These are phyloP conservation scores for Yarrowia bubula DNA, from an alignment of 805 yeast species.

Conservation along the genomic window DNA sequence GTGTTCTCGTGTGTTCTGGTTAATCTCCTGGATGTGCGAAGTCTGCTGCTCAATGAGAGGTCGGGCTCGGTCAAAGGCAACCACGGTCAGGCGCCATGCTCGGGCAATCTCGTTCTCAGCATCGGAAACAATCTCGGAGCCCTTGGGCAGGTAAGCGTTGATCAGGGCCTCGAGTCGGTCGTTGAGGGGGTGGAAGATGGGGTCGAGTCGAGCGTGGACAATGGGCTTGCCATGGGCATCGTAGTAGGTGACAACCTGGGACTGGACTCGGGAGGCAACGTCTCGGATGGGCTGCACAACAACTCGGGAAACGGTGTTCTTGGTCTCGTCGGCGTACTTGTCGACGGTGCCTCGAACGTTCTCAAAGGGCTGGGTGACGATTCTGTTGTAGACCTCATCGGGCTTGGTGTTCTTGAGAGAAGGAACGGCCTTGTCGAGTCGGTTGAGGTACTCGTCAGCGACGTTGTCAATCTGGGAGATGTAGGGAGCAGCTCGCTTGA, in stretches of 20 bases:
- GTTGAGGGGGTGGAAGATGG: constrained; percentile 62
- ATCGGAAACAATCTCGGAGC: constrained; percentile 41
- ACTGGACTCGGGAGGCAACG: constrained; percentile 47
- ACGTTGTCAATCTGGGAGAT: constrained; percentile 50
- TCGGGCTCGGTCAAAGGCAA: constrained; percentile 32
- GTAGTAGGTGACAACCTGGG: constrained; percentile 51
- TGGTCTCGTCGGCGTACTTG: constrained; percentile 38
- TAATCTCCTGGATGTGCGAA: constrained; percentile 28
- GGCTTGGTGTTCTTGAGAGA: constrained; percentile 59
- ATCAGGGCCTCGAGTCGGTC: constrained; percentile 49
- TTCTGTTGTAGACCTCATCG: constrained; percentile 45
- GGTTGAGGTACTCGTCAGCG: constrained; percentile 54
- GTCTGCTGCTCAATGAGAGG: constrained; percentile 33
- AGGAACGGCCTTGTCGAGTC: constrained; percentile 61
- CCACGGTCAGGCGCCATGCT: constrained; percentile 48
- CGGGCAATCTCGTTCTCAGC: constrained; percentile 58
- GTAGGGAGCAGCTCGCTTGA: constrained; percentile 46
- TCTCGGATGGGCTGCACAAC: constrained; percentile 46
- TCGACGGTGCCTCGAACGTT: constrained; percentile 40
- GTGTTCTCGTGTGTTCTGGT: constrained; percentile 31
- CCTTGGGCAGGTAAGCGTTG: constrained; percentile 48
- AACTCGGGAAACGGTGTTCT: constrained; percentile 45
- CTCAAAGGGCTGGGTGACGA: constrained; percentile 42
- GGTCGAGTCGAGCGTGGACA: constrained; percentile 61
- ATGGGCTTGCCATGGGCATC: constrained; percentile 63